Evolutionary conservation across 495 filamentous ascomycete genomes (phyloP), one percentile per base, ranked within the genome.

Genomic region (Letharia columbiana): DNA sequence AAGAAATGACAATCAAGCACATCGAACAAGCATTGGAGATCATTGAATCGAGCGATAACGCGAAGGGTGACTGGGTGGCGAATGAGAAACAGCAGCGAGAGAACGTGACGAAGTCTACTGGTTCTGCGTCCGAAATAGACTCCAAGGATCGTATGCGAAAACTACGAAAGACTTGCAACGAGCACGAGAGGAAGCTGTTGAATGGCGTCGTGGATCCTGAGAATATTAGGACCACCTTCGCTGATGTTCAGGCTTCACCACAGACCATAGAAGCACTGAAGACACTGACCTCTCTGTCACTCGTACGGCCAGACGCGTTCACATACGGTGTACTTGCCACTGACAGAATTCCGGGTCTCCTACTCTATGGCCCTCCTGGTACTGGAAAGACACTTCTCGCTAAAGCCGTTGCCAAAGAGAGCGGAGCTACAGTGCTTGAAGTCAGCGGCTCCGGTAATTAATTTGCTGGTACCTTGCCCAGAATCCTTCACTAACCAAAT

Each of bases 311-410:
- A 1, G 94, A 98, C 52, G 94, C 95, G 39, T 98, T 98, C 75
- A 87, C 87, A 20, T 98, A 98, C 73, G 94, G 94, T 75, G 92
- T 98, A 9, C 83, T 98, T 44, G 89, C 92, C 3, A 92, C 86
- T 1, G 92, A 97, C 67, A 88, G 90, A 69, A 95, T 98, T 63
- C 88, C 91, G 0, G 94, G 94, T 28, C 83, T 93, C 37, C 82
- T 98, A 0, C 81, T 98, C 4, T 98, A 98, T 72, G 94, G 94
- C 0, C 95, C 94, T 10, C 95, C 94, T 0, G 94, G 94, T 4
- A 98, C 94, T 0, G 94, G 94, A 65, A 98, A 98, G 72, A 98
- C 94, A 2, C 81, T 98, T 1, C 83, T 98, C 20, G 94, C 93
- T 10, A 97, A 95, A 79, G 94, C 94, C 1, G 91, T 98, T 4